Evolutionary conservation across 306 rosid species (phyloP).

Genomic region (Sicyos baderoa): DNA sequence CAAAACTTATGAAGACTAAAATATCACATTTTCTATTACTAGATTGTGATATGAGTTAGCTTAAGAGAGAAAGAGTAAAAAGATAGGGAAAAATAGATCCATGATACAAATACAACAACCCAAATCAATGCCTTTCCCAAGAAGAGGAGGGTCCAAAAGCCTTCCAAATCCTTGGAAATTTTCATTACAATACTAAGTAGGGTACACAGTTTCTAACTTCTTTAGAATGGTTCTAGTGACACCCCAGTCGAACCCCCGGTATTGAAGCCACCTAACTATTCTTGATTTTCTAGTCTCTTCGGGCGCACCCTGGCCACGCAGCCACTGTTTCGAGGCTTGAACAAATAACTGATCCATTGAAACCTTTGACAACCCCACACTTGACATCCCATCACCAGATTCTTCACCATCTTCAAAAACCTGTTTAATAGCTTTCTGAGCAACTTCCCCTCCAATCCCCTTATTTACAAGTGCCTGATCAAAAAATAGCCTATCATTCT

Average conservation of each 20-base stretch:
- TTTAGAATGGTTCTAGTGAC: slow-evolving; percentile 46
- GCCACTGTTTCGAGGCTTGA: slow-evolving; percentile 87
- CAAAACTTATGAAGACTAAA: too few species aligned
- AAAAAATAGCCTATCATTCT: slow-evolving; percentile 26
- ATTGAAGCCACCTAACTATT: slow-evolving; percentile 73
- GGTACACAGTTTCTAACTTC: slow-evolving; percentile 46
- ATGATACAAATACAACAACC: background rate
- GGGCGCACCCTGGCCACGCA: slow-evolving; percentile 42
- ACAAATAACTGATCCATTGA: slow-evolving; percentile 54
- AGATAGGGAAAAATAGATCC: background rate
- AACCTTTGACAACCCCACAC: slow-evolving; percentile 35
- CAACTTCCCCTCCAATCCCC: slow-evolving; percentile 68
- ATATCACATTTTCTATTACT: too few species aligned
- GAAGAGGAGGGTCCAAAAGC: background rate
- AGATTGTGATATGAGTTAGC: too few species aligned
- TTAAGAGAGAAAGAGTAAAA: too few species aligned
- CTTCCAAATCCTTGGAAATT: too few species aligned
- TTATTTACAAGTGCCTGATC: slow-evolving; percentile 70
- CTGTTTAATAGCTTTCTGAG: slow-evolving; percentile 63
- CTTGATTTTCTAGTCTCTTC: slow-evolving; percentile 66
- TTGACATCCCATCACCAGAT: slow-evolving; percentile 19
- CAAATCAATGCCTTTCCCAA: background rate
- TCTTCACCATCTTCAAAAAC: slow-evolving; percentile 37
- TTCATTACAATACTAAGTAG: slow-evolving; percentile 25
- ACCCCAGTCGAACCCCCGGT: slow-evolving; percentile 71